A percentile compares a stretch with the other conserved stretches of the same genome.
Evolutionary conservation across 495 filamentous ascomycete species (phyloP).

Genomic region (Tuber umbilicatum): DNA sequence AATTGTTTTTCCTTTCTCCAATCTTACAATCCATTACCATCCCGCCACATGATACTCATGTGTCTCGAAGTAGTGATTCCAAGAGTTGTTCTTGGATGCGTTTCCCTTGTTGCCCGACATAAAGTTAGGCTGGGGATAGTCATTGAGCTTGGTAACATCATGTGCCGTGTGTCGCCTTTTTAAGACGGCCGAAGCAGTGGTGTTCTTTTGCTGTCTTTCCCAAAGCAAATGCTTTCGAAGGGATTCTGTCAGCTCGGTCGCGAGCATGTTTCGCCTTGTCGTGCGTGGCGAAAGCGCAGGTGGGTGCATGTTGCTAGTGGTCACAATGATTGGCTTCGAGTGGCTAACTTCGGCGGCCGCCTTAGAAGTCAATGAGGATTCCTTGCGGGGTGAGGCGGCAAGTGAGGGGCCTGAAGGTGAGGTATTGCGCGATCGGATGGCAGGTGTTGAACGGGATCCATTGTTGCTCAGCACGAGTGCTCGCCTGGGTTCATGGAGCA

Average conservation of each 20-base stretch:
- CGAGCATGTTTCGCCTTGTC: slow-evolving; percentile 93
- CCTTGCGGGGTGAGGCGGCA: slow-evolving; percentile 59
- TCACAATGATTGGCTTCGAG: slow-evolving; percentile 81
- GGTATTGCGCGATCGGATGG: slow-evolving; percentile 66
- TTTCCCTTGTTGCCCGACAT: slow-evolving; percentile 45
- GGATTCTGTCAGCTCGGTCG: slow-evolving; percentile 81
- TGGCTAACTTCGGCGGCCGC: slow-evolving; percentile 56
- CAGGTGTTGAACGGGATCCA: slow-evolving; percentile 73
- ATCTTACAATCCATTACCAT: slow-evolving; percentile 49
- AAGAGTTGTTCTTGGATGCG: slow-evolving; percentile 54
- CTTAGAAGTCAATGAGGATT: slow-evolving; percentile 31
- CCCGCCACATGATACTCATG: slow-evolving; percentile 65
- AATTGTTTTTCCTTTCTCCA: slow-evolving; percentile 32
- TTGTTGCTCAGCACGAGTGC: slow-evolving; percentile 57
- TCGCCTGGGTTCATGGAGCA: slow-evolving; percentile 72
- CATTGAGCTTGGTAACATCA: slow-evolving; percentile 38
- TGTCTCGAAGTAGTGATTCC: slow-evolving; percentile 59
- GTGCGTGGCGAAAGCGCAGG: slow-evolving; percentile 76
- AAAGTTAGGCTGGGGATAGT: slow-evolving; percentile 35
- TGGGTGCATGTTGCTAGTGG: slow-evolving; percentile 59
- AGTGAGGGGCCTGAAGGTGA: slow-evolving; percentile 69
- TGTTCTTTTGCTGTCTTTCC: slow-evolving; percentile 84
- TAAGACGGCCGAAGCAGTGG: slow-evolving; percentile 77
- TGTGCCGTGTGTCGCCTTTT: slow-evolving; percentile 89
- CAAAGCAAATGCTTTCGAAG: slow-evolving; percentile 71